A percentile compares a stretch with the other conserved stretches of the same genome.
phyloP scores from a whole-genome alignment of 1,284 basidiomycete species.

The Pseudozyma sp. region DNA sequence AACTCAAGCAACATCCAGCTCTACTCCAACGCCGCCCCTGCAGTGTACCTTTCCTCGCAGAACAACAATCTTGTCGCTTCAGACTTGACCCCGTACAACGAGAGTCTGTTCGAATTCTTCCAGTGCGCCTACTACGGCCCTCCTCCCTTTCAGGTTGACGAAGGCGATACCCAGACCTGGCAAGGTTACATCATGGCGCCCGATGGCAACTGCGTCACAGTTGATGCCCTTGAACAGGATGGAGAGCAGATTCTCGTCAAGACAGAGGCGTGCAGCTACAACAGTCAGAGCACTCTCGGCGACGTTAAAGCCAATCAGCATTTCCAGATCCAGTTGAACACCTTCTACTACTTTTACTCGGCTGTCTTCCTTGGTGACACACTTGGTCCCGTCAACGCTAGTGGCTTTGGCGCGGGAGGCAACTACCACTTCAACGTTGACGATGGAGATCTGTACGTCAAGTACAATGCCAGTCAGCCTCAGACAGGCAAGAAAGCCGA shows the following conservation, averaged over 20 bases:
- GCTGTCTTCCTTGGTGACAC: constrained; percentile 12
- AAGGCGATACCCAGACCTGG: constrained; percentile 11
- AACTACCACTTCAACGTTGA: constrained; percentile 8
- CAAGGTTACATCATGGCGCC: constrained; percentile 18
- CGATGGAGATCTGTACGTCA: constrained; percentile 6
- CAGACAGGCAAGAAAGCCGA: constrained; percentile 1
- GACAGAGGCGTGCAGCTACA: constrained; percentile 7
- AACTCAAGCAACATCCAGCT: constrained; percentile 14
- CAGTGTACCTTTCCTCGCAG: constrained; percentile 1
- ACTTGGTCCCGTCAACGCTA: neutral
- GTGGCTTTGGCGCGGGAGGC: neutral
- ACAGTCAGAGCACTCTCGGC: constrained; percentile 1
- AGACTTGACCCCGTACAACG: neutral
- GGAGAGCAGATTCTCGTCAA: neutral
- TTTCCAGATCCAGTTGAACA: constrained; percentile 15
- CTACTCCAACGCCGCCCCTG: constrained; percentile 7
- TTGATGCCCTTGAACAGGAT: neutral
- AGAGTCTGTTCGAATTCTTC: constrained; percentile 21
- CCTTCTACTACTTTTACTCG: constrained; percentile 7
- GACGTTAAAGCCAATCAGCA: constrained; percentile 13
- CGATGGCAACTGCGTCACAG: constrained; percentile 13
- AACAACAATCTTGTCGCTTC: constrained; percentile 1
- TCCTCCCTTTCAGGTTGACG: too few relatives aligned
- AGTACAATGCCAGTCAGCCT: neutral
- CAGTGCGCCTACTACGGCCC: constrained; percentile 2